Evolutionary conservation across 805 yeast genomes (phyloP), one percentile per base, ranked within the genome.

Genomic region (Candida berthetii): DNA sequence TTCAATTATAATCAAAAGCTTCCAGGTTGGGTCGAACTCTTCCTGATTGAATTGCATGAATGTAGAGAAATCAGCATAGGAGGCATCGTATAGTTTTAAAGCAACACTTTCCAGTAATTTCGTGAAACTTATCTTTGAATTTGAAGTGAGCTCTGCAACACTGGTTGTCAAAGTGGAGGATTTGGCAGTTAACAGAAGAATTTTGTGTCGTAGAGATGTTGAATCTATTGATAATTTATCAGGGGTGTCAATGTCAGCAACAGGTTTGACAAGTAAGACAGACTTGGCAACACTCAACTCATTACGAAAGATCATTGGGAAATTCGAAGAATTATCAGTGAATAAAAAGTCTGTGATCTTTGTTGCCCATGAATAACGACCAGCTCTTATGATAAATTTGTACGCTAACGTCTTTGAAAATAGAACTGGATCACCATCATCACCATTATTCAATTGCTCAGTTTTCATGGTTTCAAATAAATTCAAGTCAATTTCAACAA

Each of bases 251-350:
- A 31, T 10, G 11, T 31, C 34, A 27, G n/a, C n/a, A 6, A n/a
- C 1, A 7, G 7, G 7, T 9, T 17, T 8, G 17, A 43, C 28
- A 13, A 47, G 19, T 11, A 42, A 38, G 1, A 44, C 31, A 2
- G 57, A 51, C 22, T 46, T 52, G 1, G 57, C 47, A 10, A 42
- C 29, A 1, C 34, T 39, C 9, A 40, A 19, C 28, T 55, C 60
- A 41, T 50, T 42, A 13, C 38, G 18, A 32, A 45, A 53, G 1
- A 55, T 44, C 4, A 46, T 44, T 8, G 28, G 16, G 3, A 34
- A 20, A 24, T 39, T 31, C 3, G 38, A 35, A 8, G 39, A 25
- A 9, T 36, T 7, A 0, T 29, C 29, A 0, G 47, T 48, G 10
- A 55, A 35, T 0, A 53, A 19, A 1, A 35, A 29, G 10, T 54